Conservation (phyloP, 2,329 filamentous ascomycete genomes). For the Trichoderma citrinoviride region DNA sequence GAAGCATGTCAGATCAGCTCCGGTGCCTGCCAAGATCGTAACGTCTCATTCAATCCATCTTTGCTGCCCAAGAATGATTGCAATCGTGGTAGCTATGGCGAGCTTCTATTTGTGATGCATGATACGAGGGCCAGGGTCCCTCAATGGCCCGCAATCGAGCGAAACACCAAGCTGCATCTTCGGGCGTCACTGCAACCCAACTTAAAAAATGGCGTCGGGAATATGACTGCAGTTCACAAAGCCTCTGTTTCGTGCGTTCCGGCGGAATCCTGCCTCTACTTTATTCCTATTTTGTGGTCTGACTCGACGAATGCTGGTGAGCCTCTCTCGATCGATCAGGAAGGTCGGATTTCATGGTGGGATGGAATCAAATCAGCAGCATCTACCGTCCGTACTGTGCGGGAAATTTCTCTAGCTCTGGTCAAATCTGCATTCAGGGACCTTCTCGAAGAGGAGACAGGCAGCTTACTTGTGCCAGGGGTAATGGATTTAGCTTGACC, state of each 20-base stretch:
- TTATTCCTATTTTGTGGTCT: background rate
- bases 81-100: background rate
- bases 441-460: background rate
- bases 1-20: too few species aligned
- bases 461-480: background rate
- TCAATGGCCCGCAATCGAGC: background rate
- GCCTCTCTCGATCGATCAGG: background rate
- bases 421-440: background rate
- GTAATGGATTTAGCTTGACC: background rate
- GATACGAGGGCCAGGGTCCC: background rate
- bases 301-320: background rate
- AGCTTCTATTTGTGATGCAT: conserved; percentile 2
- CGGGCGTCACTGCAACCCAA: background rate
- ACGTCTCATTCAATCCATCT: background rate
- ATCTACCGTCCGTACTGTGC: background rate
- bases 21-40: background rate
- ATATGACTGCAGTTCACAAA: background rate
- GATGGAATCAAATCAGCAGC: background rate
- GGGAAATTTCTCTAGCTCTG: background rate
- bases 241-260: too few species aligned
- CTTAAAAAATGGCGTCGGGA: background rate
- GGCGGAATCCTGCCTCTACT: background rate
- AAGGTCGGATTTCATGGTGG: background rate
- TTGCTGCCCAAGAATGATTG: background rate
- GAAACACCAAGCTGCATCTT: background rate